These are phyloP conservation scores for Sporisorium sorghi DNA, from an alignment of 1,284 basidiomycete genomes.

Conservation along the genomic window DNA sequence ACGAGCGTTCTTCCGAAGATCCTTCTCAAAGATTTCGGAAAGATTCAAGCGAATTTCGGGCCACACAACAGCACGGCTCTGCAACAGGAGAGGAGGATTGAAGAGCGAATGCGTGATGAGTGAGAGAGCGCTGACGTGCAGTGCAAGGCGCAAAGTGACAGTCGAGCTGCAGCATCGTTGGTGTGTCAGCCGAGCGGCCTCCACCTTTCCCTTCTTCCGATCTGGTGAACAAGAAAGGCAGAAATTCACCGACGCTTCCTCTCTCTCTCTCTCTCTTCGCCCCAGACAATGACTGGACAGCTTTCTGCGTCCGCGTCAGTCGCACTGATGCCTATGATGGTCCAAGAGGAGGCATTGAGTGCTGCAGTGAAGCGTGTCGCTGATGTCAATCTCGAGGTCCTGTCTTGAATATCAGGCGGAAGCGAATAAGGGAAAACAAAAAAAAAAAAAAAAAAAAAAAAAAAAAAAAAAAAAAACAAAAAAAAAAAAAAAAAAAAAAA, in stretches of 20 bases:
- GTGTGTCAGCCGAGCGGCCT: slow-evolving; percentile 36
- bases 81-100: neutral
- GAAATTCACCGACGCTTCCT: slow-evolving; percentile 6
- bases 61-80: neutral
- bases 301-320: no score
- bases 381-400: no score
- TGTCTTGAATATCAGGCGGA: no score
- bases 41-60: neutral
- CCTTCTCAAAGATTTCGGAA: neutral
- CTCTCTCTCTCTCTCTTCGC: neutral
- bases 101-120: slow-evolving; percentile 16
- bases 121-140: slow-evolving; percentile 5
- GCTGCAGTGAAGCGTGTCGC: no score
- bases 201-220: slow-evolving; percentile 15
- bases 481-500: no score
- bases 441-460: no score
- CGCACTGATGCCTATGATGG: no score
- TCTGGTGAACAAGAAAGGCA: neutral
- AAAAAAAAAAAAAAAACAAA: no score
- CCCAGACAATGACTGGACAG: no score
- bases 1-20: neutral
- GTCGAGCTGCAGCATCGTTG: neutral
- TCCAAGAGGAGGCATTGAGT: no score
- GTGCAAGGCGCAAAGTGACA: slow-evolving; percentile 24
- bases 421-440: no score